phyloP scores from a whole-genome alignment of 257 asterid genomes.

The Fraxinus quadrangulata region DNA sequence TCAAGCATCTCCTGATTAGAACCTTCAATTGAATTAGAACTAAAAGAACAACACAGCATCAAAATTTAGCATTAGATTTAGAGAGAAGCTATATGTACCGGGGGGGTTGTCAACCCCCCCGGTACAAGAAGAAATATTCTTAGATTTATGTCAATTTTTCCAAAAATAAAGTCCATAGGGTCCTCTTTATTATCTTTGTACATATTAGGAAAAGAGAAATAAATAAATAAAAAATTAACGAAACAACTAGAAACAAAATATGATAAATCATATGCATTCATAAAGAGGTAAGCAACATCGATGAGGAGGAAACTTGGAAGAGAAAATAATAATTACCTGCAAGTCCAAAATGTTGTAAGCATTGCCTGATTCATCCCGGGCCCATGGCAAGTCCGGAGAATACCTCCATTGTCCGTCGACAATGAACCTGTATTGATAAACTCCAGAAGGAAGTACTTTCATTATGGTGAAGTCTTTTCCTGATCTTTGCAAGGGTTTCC shows the following conservation, averaged over 20 bases:
- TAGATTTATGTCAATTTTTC: neutral
- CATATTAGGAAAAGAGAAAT: neutral
- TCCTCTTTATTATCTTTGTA: neutral
- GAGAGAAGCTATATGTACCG: too few relatives aligned
- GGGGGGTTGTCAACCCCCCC: too few relatives aligned
- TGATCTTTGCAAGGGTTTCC: constrained; percentile 87
- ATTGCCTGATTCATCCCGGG: constrained; percentile 85
- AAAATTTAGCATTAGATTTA: neutral
- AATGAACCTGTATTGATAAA: constrained; percentile 82
- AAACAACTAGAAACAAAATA: constrained; percentile 3
- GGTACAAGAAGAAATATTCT: too few relatives aligned
- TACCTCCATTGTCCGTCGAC: constrained; percentile 94
- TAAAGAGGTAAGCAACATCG: neutral
- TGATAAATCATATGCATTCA: neutral
- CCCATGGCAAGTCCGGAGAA: constrained; percentile 81
- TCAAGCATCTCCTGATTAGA: neutral
- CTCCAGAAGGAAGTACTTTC: constrained; percentile 96
- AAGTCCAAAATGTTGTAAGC: constrained; percentile 80
- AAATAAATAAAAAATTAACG: neutral
- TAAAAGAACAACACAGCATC: neutral
- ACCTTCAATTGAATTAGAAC: neutral
- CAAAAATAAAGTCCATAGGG: neutral
- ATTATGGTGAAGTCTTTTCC: constrained; percentile 97
- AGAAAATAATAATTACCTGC: constrained; percentile 56
- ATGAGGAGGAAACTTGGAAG: neutral